Evolutionary conservation across 2,329 filamentous ascomycete species (phyloP).

Genomic region (Monosporascus sp.): DNA sequence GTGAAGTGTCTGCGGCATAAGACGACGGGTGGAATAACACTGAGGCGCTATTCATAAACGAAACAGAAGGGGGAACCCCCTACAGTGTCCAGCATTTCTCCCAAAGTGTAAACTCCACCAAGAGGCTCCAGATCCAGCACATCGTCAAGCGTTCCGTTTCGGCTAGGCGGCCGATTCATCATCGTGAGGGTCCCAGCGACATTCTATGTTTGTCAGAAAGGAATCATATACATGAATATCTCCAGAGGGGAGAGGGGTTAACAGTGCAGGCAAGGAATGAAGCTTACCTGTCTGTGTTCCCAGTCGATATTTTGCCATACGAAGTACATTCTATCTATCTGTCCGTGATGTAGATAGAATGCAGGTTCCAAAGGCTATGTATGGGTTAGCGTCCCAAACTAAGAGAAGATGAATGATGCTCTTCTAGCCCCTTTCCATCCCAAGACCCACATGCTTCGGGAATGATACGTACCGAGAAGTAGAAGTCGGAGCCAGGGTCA

Average conservation of each 20-base stretch:
- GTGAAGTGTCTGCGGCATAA: too few relatives aligned
- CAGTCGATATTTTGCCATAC: conserved; percentile 44
- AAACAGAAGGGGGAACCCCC: conserved; percentile 38
- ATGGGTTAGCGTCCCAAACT: neutral
- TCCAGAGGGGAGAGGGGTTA: neutral
- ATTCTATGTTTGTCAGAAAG: conserved; percentile 14
- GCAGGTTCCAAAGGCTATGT: conserved; percentile 34
- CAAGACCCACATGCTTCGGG: too few relatives aligned
- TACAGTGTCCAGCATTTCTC: conserved; percentile 35
- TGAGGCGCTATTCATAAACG: conserved; percentile 30
- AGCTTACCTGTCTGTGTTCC: conserved; percentile 28
- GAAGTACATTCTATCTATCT: conserved; percentile 42
- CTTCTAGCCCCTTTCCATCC: too few relatives aligned
- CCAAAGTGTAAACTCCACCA: conserved; percentile 20
- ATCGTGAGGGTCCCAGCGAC: conserved; percentile 38
- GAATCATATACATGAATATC: conserved; percentile 2
- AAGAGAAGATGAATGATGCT: too few relatives aligned
- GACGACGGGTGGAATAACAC: too few relatives aligned
- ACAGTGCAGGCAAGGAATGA: neutral
- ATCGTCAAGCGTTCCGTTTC: conserved; percentile 38
- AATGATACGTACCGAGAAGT: conserved; percentile 23
- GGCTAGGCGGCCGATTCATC: conserved; percentile 33
- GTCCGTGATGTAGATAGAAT: conserved; percentile 41
- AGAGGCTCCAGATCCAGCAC: conserved; percentile 22
- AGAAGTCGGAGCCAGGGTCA: conserved; percentile 41